Evolutionary conservation across 2,329 filamentous ascomycete genomes (phyloP), one percentile per base, ranked within the genome.

Genomic region (Arthroderma uncinatum): DNA sequence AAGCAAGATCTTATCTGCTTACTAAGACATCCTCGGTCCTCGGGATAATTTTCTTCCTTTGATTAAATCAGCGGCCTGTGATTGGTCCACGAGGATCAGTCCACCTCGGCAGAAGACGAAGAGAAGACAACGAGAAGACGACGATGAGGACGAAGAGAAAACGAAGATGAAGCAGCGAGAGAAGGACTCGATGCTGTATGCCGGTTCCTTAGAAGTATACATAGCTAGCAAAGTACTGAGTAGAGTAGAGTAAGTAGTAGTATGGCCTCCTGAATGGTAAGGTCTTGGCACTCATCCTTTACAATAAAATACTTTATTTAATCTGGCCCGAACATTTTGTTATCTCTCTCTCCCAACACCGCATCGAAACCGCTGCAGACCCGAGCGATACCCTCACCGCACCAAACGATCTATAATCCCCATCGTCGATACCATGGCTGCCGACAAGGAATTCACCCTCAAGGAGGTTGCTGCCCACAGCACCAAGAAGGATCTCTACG

Each of bases 401-500:
- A 6, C 47, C 4, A 10, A 30, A 25, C 47, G 25, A 30, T 34
- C 33, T 33, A 50, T 12, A 16, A 23, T 8, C 12, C 28, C 25
- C 8, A 28, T 30, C 25, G 47, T 25, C 14, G 25, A 16, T 30
- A 50, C 64, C 64, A 82, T 81, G 78, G 76, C 78, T 63, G 73
- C 74, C 68, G 77, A 82, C 69, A 75, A 79, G 69, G 73, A 79
- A 68, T 82, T 85, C 77, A 93, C 87, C 67, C 88, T 84, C 76
- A 79, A 85, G 69, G 88, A 95, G 74, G 82, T 95, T 75, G 80
- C 86, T 62, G 82, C 83, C 76, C 89, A 95, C 82, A 88, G 86
- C 78, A 84, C 82, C 75, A 96, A 96, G 84, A 95, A 79, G 81
- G 90, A 97, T 73, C 78, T 95, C 63, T 95, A 81, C 78, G 73